Base-by-base conservation (phyloP, 106 monocot species). In the Alisma plantagoaquatica region DNA sequence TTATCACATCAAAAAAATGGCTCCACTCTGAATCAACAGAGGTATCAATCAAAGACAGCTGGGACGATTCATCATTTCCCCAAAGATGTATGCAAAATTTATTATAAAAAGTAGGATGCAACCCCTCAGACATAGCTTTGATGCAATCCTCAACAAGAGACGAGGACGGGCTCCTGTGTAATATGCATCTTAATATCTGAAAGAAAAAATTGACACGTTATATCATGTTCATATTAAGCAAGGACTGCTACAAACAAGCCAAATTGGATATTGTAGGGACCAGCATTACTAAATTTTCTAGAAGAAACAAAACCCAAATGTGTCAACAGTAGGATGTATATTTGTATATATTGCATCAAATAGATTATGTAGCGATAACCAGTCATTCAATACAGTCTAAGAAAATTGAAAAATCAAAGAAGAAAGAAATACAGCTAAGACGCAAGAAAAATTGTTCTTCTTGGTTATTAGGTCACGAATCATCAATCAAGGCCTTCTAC, bases 1-100 rank as follows among this genome's bases (percentile, higher is more conserved):
- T 28, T 28, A 82, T 35, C 51, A 59, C 69, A 76, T 18, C 30
- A 24, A 30, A 46, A 76, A 96, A 85, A 62, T 59, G 76, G 43
- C 81, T 76, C 96, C 94, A 96, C 62, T 96, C 89, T 16, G 75
- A 74, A 58, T 89, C 81, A 51, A 71, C 59, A 71, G 29, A 51
- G 11, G 73, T 54, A 67, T 67, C 53, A 52, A 46, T 61, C 66
- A 52, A 51, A 48, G 67, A 66, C 18, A 77, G 66, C 51, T 63
- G 57, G 20, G 60, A 23, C 30, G 68, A 71, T 67, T 67, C 67
- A 64, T 33, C 56, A 23, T 53, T 62, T 41, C 81, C 73, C 96
- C 96, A 96, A 1, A 89, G 56, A 65, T 70, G 70, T 57, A 64
- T 30, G 67, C 53, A 46, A 67, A 96, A 84, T 64, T 68, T 60